Evolutionary conservation across 2,329 filamentous ascomycete species (phyloP).

Genomic region (Pezicula neosporulosa): DNA sequence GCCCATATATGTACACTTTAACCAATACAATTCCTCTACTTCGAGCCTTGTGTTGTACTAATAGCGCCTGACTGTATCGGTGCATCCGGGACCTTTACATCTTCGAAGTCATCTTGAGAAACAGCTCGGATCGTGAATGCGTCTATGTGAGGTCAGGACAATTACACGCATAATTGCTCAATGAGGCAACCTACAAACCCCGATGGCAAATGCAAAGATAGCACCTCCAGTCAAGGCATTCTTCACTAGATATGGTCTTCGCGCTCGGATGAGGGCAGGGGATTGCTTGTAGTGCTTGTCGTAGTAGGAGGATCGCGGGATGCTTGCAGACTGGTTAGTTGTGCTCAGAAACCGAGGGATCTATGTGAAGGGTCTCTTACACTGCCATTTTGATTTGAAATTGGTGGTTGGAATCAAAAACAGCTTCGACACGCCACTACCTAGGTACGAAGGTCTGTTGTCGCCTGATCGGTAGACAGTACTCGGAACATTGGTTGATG

Average conservation of each 20-base stretch:
- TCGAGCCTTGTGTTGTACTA: conserved; percentile 14
- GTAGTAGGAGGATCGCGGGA: conserved; percentile 82
- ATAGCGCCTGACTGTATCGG: conserved; percentile 21
- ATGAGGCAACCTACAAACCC: conserved; percentile 71
- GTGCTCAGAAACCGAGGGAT: neutral
- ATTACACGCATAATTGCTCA: neutral
- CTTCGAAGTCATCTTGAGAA: conserved; percentile 94
- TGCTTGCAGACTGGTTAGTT: conserved; percentile 32
- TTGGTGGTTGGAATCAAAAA: neutral
- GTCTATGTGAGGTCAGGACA: conserved; percentile 43
- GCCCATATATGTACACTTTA: neutral
- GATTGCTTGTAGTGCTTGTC: conserved; percentile 82
- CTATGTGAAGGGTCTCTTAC: conserved; percentile 12
- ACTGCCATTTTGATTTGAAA: conserved; percentile 21
- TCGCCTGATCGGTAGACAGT: neutral
- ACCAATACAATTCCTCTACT: conserved; percentile 2
- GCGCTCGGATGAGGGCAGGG: conserved; percentile 84
- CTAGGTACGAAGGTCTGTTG: neutral
- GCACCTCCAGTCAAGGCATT: conserved; percentile 80
- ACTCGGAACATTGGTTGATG: too few relatives aligned
- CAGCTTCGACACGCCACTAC: neutral
- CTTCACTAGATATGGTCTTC: conserved; percentile 87
- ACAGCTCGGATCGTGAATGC: conserved; percentile 76
- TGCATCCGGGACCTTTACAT: conserved; percentile 80
- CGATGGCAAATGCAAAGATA: conserved; percentile 71